These are phyloP conservation scores for Esteya vermicola DNA, from an alignment of 2,329 filamentous ascomycete species.

Conservation along the genomic window DNA sequence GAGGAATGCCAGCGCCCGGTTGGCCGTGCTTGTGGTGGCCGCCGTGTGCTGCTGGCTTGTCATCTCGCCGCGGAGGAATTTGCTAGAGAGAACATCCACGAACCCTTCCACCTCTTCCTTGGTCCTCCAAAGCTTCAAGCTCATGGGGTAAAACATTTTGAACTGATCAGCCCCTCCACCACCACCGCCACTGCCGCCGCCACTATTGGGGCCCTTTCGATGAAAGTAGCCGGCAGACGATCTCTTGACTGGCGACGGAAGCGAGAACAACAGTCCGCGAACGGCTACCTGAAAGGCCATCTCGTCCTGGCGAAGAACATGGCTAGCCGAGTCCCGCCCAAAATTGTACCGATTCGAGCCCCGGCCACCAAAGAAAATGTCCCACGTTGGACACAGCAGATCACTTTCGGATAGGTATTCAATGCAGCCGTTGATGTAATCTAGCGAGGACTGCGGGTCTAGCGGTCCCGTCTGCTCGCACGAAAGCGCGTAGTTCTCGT, in stretches of 20 bases:
- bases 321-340: conserved; percentile 46
- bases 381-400: conserved; percentile 61
- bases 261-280: conserved; percentile 67
- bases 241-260: conserved; percentile 78
- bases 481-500: conserved; percentile 79
- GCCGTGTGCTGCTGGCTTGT: conserved; percentile 23
- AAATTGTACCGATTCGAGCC: conserved; percentile 16
- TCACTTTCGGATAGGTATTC: conserved; percentile 80
- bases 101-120: conserved; percentile 69
- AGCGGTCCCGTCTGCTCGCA: conserved; percentile 45
- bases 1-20: conserved; percentile 34
- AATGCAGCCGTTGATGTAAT: conserved; percentile 73
- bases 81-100: conserved; percentile 54
- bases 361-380: conserved; percentile 51
- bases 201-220: conserved; percentile 11
- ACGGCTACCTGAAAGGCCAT: conserved; percentile 87
- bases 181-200: conserved; percentile 25
- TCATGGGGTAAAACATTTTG: conserved; percentile 87
- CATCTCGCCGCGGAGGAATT: conserved; percentile 43
- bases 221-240: conserved; percentile 32
- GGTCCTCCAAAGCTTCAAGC: conserved; percentile 68
- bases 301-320: conserved; percentile 79
- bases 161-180: conserved; percentile 43
- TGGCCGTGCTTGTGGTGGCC: conserved; percentile 24
- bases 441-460: conserved; percentile 48